phyloP scores from a whole-genome alignment of 2,329 filamentous ascomycete species.

The Aspergillus sclerotialis region DNA sequence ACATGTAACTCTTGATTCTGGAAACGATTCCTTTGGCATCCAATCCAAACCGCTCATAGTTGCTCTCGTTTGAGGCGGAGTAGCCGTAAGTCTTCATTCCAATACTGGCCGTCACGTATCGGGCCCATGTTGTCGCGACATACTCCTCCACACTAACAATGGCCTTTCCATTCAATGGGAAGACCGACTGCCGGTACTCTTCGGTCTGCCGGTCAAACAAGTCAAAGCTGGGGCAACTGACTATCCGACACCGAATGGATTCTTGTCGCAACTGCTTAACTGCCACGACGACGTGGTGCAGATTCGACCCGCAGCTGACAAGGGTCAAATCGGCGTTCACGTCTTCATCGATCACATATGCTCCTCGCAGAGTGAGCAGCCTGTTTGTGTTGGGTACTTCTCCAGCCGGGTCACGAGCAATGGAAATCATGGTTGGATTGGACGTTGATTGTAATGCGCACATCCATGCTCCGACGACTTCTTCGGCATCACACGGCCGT shows the following conservation, averaged over 20 bases:
- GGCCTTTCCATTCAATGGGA: conserved; percentile 31
- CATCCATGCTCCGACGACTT: conserved; percentile 41
- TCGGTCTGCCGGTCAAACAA: conserved; percentile 44
- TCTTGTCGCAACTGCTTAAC: conserved; percentile 35
- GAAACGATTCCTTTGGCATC: too few species aligned
- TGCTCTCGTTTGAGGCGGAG: too few species aligned
- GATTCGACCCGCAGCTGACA: conserved; percentile 45
- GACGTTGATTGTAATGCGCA: conserved; percentile 32
- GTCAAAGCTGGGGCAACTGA: conserved; percentile 46
- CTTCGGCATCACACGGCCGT: conserved; percentile 53
- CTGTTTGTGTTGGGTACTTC: conserved; percentile 33
- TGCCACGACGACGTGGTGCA: conserved; percentile 41
- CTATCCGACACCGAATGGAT: conserved; percentile 37
- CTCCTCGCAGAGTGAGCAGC: conserved; percentile 32
- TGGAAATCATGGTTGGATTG: conserved; percentile 38
- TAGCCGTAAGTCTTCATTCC: not conserved
- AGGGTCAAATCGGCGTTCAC: conserved; percentile 38
- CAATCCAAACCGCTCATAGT: too few species aligned
- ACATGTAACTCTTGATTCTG: too few species aligned
- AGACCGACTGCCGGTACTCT: conserved; percentile 39
- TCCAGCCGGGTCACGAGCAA: conserved; percentile 35
- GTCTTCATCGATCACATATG: conserved; percentile 35
- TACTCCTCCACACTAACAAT: conserved; percentile 46
- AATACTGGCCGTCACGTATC: conserved; percentile 37
- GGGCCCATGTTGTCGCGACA: conserved; percentile 45